Conservation (phyloP, 2,329 filamentous ascomycete genomes). For the Alternaria arbusti region DNA sequence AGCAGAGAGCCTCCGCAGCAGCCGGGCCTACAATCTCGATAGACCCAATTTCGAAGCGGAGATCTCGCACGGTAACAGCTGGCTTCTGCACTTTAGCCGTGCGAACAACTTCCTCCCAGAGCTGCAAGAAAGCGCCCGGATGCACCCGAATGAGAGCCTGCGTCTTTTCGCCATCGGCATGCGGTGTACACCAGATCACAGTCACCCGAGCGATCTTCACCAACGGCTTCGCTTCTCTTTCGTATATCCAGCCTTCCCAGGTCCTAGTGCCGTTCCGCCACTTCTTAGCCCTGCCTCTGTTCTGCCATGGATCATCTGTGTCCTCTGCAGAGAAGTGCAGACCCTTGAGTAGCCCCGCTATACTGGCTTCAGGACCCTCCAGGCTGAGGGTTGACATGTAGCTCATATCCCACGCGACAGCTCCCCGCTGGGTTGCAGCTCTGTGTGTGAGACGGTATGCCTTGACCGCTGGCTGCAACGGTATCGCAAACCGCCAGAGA, state of each 20-base stretch:
- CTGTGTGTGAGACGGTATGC: slow-evolving; percentile 87
- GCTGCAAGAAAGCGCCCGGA: slow-evolving; percentile 76
- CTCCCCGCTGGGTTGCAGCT: slow-evolving; percentile 75
- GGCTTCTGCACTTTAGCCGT: slow-evolving; percentile 67
- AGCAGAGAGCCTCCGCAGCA: slow-evolving; percentile 77
- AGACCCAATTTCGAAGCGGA: slow-evolving; percentile 75
- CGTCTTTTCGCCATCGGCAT: slow-evolving; percentile 47
- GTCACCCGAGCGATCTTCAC: slow-evolving; percentile 72
- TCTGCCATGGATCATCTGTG: slow-evolving; percentile 62
- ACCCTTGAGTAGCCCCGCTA: slow-evolving; percentile 70
- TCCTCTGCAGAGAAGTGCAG: slow-evolving; percentile 63
- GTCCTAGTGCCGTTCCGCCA: slow-evolving; percentile 71
- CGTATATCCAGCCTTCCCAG: slow-evolving; percentile 65
- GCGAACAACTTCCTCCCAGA: slow-evolving; percentile 68
- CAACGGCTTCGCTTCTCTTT: slow-evolving; percentile 59
- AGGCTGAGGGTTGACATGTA: slow-evolving; percentile 88
- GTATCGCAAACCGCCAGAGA: slow-evolving; percentile 89
- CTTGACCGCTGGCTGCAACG: slow-evolving; percentile 86
- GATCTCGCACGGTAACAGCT: slow-evolving; percentile 68
- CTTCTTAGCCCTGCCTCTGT: slow-evolving; percentile 63
- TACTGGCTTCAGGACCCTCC: slow-evolving; percentile 68
- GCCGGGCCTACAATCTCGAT: slow-evolving; percentile 75
- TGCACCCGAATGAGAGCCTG: slow-evolving; percentile 77
- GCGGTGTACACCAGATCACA: slow-evolving; percentile 71
- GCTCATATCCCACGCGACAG: slow-evolving; percentile 90